Conservation (phyloP, 192 early-diverging fungal genomes). For the Allomyces macrogynus region DNA sequence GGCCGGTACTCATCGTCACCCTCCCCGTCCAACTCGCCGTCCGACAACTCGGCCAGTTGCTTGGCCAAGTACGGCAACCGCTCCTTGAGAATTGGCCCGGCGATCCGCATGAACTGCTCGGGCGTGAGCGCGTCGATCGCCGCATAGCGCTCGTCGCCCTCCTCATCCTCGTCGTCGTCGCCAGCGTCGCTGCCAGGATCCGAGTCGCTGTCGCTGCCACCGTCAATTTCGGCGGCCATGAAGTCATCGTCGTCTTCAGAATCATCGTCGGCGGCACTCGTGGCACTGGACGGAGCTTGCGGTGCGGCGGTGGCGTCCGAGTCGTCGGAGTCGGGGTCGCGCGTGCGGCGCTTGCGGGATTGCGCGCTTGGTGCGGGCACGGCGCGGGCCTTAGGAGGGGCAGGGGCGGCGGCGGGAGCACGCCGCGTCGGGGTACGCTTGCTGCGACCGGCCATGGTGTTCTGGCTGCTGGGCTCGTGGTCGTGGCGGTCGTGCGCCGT, state of each 20-base stretch:
- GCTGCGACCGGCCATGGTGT: not conserved
- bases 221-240: constrained; percentile 5
- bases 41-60: no score
- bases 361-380: not conserved
- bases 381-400: not conserved
- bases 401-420: not conserved
- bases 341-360: not conserved
- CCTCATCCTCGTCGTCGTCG: constrained; percentile 20
- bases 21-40: no score
- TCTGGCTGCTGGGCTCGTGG: not conserved
- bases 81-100: no score
- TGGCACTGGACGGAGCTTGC: constrained; percentile 9
- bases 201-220: constrained; percentile 11
- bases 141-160: constrained; percentile 24
- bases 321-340: constrained; percentile 8
- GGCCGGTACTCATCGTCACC: no score
- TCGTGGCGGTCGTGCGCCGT: not conserved
- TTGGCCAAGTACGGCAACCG: no score
- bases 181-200: constrained; percentile 21
- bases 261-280: constrained; percentile 10
- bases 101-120: no score
- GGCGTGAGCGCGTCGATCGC: constrained; percentile 7
- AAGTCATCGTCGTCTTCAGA: constrained; percentile 19
- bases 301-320: constrained; percentile 7
- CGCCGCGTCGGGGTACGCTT: not conserved